These are phyloP conservation scores for Tylopilus plumbeoviolaceoides DNA, from an alignment of 768 basidiomycete genomes.

Conservation along the genomic window DNA sequence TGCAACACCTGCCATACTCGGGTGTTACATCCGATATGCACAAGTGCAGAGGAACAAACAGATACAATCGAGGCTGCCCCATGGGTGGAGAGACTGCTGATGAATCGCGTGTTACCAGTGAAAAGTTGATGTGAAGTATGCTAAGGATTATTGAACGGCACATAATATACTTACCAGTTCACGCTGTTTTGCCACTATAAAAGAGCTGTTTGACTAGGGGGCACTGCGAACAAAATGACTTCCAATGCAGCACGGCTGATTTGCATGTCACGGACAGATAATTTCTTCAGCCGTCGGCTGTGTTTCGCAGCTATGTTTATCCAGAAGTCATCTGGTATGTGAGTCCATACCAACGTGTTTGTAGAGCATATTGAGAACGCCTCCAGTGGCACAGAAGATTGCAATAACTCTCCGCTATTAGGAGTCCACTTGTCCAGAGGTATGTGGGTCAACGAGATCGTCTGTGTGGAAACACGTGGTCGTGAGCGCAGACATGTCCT, in stretches of 20 bases:
- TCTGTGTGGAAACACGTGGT: constrained; percentile 31
- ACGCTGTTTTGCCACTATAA: constrained; percentile 46
- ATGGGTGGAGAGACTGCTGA: constrained; percentile 11
- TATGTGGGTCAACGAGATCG: constrained; percentile 53
- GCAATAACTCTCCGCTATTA: constrained; percentile 38
- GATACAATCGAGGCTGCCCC: constrained; percentile 43
- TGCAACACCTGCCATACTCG: constrained; percentile 73
- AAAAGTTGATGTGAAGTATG: constrained; percentile 59
- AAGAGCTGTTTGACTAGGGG: constrained; percentile 58
- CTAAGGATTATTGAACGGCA: constrained; percentile 32
- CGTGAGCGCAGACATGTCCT: constrained; percentile 55
- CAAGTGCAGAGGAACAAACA: constrained; percentile 48
- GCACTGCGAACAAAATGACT: constrained; percentile 54
- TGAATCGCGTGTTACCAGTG: constrained; percentile 20
- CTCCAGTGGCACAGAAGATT: constrained; percentile 50
- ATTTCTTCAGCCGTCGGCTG: constrained; percentile 44
- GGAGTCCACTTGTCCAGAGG: constrained; percentile 43
- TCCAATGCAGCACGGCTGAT: constrained; percentile 47
- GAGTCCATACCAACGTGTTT: constrained; percentile 36
- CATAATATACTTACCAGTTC: constrained; percentile 36
- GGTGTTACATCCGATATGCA: constrained; percentile 65
- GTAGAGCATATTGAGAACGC: constrained; percentile 61
- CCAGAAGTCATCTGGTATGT: constrained; percentile 50
- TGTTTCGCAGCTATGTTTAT: constrained; percentile 46
- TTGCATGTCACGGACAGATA: constrained; percentile 63